Conservation (phyloP, 2,329 filamentous ascomycete species). For the Cryphonectria carpinicola region DNA sequence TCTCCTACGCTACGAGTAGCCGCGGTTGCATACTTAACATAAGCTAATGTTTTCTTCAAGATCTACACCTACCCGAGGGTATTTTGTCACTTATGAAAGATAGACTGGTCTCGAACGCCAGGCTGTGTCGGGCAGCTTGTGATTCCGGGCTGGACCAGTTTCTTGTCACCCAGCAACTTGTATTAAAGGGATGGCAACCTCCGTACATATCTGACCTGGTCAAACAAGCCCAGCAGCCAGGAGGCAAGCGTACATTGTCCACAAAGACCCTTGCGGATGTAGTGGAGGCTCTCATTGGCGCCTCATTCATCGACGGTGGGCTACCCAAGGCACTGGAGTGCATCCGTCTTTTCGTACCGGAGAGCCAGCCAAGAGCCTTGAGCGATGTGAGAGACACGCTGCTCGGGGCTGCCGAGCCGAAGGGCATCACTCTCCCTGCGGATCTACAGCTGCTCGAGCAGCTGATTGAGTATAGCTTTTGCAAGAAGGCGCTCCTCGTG, state of each 20-base stretch:
- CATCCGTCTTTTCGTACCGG: slow-evolving; percentile 65
- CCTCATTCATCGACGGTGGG: slow-evolving; percentile 71
- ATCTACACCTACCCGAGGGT: slow-evolving; percentile 75
- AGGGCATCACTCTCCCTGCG: slow-evolving; percentile 41
- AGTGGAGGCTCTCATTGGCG: slow-evolving; percentile 82
- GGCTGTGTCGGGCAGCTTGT: slow-evolving; percentile 68
- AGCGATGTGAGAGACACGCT: slow-evolving; percentile 43
- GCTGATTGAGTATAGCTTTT: slow-evolving; percentile 74
- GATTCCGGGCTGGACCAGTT: slow-evolving; percentile 70
- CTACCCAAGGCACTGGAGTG: slow-evolving; percentile 65
- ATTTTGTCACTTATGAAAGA: slow-evolving; percentile 72
- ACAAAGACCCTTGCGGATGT: slow-evolving; percentile 87
- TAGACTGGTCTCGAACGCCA: slow-evolving; percentile 72
- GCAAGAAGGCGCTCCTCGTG: slow-evolving; percentile 67
- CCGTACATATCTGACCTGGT: slow-evolving; percentile 54
- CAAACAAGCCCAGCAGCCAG: slow-evolving; percentile 17
- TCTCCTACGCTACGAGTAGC: neutral
- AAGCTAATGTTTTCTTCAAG: slow-evolving; percentile 37
- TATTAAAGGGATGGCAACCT: slow-evolving; percentile 67
- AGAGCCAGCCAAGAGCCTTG: slow-evolving; percentile 8
- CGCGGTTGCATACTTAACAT: too few species aligned
- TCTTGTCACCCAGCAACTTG: slow-evolving; percentile 71
- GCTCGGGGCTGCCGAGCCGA: slow-evolving; percentile 43
- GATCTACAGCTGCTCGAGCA: slow-evolving; percentile 59
- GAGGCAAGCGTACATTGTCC: slow-evolving; percentile 53